phyloP scores from a whole-genome alignment of 768 basidiomycete species.

The Lactifluus subvellereus region DNA sequence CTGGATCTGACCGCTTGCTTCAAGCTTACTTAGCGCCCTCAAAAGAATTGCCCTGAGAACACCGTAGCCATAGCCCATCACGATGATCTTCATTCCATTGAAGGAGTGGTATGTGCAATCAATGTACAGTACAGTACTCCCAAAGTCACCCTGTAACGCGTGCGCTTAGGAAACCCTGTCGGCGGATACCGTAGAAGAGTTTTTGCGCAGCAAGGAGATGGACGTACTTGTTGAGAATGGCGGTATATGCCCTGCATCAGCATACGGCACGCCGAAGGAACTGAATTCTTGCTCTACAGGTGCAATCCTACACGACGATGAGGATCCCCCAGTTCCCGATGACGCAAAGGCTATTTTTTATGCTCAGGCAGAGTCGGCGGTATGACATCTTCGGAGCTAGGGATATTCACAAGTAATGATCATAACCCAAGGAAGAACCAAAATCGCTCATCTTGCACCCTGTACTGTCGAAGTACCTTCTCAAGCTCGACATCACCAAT shows the following conservation, averaged over 20 bases:
- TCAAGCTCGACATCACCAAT: conserved; percentile 1
- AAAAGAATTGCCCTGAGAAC: conserved; percentile 4
- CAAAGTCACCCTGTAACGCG: neutral
- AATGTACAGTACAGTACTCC: neutral
- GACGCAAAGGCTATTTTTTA: neutral
- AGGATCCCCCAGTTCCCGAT: neutral
- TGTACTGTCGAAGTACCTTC: conserved; percentile 2
- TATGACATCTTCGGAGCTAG: neutral
- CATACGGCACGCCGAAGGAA: too few species aligned
- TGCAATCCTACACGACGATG: neutral
- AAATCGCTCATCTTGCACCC: conserved; percentile 5
- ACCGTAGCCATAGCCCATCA: conserved; percentile 13
- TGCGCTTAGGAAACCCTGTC: neutral
- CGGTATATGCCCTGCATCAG: neutral
- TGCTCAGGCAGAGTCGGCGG: neutral
- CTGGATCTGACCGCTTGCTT: neutral
- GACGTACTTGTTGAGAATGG: conserved; percentile 3
- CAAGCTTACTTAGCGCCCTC: neutral
- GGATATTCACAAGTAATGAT: neutral
- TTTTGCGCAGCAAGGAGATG: neutral
- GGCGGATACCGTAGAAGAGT: neutral
- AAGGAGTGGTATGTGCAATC: neutral
- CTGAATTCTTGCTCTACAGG: neutral
- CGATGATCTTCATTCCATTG: conserved; percentile 4
- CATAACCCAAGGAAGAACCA: conserved; percentile 1